Evolutionary conservation across 768 basidiomycete genomes (phyloP).

Genomic region (Termitomyces sp.): DNA sequence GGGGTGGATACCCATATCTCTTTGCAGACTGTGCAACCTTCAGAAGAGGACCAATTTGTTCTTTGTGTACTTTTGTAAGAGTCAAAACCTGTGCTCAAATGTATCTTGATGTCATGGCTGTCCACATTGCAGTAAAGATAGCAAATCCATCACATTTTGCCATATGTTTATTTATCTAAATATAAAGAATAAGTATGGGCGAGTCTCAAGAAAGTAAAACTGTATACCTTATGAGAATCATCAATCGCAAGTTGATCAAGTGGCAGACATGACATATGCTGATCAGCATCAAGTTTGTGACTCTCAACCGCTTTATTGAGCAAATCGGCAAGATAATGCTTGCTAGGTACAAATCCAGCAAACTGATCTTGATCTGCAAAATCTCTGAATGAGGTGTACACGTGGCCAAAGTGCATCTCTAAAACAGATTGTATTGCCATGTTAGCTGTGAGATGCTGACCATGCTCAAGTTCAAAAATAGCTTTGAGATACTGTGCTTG

Average conservation of each 20-base stretch:
- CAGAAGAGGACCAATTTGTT: neutral
- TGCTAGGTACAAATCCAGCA: constrained; percentile 20
- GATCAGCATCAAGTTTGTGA: constrained; percentile 19
- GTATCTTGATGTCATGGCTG: constrained; percentile 19
- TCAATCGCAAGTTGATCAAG: constrained; percentile 21
- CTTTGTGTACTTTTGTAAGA: constrained; percentile 17
- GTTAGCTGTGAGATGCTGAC: neutral
- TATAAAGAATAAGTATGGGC: neutral
- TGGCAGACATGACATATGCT: constrained; percentile 18
- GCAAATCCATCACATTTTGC: constrained; percentile 19
- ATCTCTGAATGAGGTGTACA: constrained; percentile 13
- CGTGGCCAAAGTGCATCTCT: neutral
- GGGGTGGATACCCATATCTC: neutral
- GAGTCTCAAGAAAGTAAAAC: neutral
- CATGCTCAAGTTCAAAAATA: neutral
- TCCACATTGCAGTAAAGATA: constrained; percentile 21
- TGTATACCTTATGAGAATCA: constrained; percentile 19
- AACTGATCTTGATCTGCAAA: constrained; percentile 14
- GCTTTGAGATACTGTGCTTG: constrained; percentile 19
- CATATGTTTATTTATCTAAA: constrained; percentile 23
- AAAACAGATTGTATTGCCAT: neutral
- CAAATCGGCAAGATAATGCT: constrained; percentile 17
- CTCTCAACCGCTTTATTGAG: constrained; percentile 19
- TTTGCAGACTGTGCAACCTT: neutral
- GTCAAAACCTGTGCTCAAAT: constrained; percentile 19